Base-by-base conservation (phyloP, 805 yeast genomes). In the Saccharomyces paradoxus region DNA sequence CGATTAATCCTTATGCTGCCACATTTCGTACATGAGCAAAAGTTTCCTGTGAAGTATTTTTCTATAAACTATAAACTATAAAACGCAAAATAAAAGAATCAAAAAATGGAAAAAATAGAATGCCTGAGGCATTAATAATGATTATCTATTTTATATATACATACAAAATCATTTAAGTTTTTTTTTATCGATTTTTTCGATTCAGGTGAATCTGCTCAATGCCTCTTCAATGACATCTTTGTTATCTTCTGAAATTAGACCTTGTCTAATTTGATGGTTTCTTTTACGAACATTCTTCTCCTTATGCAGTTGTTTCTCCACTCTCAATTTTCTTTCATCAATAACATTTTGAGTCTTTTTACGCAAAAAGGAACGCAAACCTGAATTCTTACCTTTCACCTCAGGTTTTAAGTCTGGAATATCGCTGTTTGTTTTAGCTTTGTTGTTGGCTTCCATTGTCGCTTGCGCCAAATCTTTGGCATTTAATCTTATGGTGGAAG, bases 321-420 rank as follows among this genome's bases (percentile, higher is more conserved):
- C 77, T 60, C 95, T 82, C 67, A 85, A 65, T 62, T 84, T 85
- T 64, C 97, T 83, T 69, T 89, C 89, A 68, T 89, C 96, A 57
- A 91, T 81, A 48, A 90, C 91, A 66, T 90, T 90, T 68, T 81
- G 83, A 53, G 84, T 83, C 78, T 86, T 87, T 79, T 88, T 91
- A 69, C 96, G 83, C 71, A 87, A 73, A 68, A 84, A 83, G 53
- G 84, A 80, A 67, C 96, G 84, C 56, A 92, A 73, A 1, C 90
- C 84, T 8, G 97, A 89, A 72, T 90, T 89, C 71, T 87, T 87
- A 50, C 89, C 87, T 66, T 82, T 83, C 41, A 83, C 83, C 30
- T 83, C 83, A 1, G 96, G 87, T 59, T 80, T 81, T 14, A 86
- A 74, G 55, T 76, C 77, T 55, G 82, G 77, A 58, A 84, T 82